phyloP scores from a whole-genome alignment of 2,329 filamentous ascomycete genomes.

The Exophiala sp. region DNA sequence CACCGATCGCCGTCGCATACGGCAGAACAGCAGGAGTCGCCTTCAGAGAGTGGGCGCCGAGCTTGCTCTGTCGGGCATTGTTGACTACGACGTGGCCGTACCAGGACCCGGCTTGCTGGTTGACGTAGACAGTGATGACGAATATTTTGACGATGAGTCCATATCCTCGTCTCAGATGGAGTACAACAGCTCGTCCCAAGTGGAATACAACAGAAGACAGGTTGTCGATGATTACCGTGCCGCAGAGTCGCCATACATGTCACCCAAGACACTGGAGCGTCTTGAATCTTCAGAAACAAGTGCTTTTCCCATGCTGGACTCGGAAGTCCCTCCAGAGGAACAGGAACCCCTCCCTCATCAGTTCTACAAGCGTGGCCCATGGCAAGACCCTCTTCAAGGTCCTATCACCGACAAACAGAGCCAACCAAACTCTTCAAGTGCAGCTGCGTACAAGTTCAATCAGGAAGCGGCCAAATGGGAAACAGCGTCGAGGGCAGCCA shows the following conservation, averaged over 20 bases:
- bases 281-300: conserved; percentile 25
- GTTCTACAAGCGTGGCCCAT: conserved; percentile 43
- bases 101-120: conserved; percentile 52
- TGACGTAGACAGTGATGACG: conserved; percentile 40
- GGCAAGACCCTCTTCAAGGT: conserved; percentile 42
- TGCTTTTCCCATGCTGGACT: conserved; percentile 28
- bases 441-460: conserved; percentile 53
- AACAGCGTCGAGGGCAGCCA: conserved; percentile 53
- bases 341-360: conserved; percentile 36
- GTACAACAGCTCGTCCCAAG: too few species aligned
- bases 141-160: conserved; percentile 32
- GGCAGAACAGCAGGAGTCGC: conserved; percentile 15
- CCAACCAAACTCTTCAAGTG: conserved; percentile 53
- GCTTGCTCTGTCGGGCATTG: conserved; percentile 32
- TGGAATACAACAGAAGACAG: conserved; percentile 3
- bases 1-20: conserved; percentile 19
- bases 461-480: conserved; percentile 51
- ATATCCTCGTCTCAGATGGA: conserved; percentile 17
- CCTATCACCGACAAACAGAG: conserved; percentile 28
- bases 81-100: conserved; percentile 39
- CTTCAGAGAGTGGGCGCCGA: conserved; percentile 39
- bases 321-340: conserved; percentile 28
- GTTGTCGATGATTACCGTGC: conserved; percentile 29
- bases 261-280: conserved; percentile 19
- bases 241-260: conserved; percentile 29